A percentile compares a stretch with the other conserved stretches of the same genome.
These are phyloP conservation scores for Pythium phragmitis DNA, from an alignment of 352 stramenopile species.

Conservation along the genomic window DNA sequence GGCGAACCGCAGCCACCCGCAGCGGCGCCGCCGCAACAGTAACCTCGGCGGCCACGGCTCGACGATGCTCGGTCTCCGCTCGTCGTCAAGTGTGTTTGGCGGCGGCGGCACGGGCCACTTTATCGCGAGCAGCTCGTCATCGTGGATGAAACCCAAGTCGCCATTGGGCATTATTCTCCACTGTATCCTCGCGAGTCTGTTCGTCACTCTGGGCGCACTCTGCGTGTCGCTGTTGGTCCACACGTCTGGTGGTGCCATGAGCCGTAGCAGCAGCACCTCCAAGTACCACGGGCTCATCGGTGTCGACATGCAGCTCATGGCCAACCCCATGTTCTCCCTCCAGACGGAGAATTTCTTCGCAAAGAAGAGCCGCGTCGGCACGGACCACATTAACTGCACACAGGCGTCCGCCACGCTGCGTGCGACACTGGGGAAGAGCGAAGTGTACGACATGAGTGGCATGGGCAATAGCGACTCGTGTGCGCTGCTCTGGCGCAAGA, in stretches of 20 bases:
- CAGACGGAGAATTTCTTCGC: constrained; percentile 59
- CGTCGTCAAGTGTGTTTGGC: constrained; percentile 11
- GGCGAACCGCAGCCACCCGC: constrained; percentile 6
- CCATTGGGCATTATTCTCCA: constrained; percentile 27
- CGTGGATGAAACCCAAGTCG: constrained; percentile 24
- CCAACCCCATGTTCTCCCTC: constrained; percentile 64
- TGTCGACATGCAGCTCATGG: constrained; percentile 74
- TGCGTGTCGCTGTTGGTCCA: constrained; percentile 49
- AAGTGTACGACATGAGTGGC: constrained; percentile 41
- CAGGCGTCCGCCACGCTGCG: constrained; percentile 45
- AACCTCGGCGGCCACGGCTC: background rate
- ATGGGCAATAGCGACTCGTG: constrained; percentile 67
- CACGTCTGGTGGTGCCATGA: constrained; percentile 11
- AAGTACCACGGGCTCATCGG: constrained; percentile 23
- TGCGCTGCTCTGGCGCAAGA: constrained; percentile 65
- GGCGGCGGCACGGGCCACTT: background rate
- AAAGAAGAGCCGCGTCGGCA: constrained; percentile 31
- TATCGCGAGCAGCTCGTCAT: background rate
- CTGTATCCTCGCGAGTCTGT: constrained; percentile 29
- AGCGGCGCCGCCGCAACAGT: constrained; percentile 17
- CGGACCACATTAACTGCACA: constrained; percentile 67
- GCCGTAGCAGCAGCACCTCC: background rate
- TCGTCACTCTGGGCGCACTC: constrained; percentile 36
- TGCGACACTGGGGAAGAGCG: constrained; percentile 40
- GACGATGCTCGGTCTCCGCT: constrained; percentile 5